Percentiles rank a stretch among this genome's conserved stretches.
phyloP scores from a whole-genome alignment of 345 rosid species.

The Angophora floribunda region DNA sequence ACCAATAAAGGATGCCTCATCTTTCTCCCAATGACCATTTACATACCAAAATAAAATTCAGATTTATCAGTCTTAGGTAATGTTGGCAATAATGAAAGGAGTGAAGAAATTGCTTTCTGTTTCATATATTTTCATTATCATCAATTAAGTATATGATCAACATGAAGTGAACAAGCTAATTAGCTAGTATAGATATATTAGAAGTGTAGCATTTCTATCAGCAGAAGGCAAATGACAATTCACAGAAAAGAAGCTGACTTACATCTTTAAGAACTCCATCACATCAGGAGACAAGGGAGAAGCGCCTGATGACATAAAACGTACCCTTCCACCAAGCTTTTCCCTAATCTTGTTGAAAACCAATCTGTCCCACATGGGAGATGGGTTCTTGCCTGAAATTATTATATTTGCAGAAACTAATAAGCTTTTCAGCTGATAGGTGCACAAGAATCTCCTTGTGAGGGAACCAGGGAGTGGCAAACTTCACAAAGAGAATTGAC shows the following conservation, averaged over 20 bases:
- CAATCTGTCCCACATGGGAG: constrained; percentile 96
- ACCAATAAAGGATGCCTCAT: not conserved
- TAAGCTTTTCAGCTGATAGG: not conserved
- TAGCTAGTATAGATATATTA: not conserved
- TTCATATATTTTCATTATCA: not conserved
- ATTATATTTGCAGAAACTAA: not conserved
- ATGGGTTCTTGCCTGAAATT: constrained; percentile 68
- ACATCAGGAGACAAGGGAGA: constrained; percentile 98
- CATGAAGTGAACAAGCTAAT: not conserved
- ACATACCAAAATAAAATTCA: not conserved
- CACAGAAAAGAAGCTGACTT: constrained; percentile 16
- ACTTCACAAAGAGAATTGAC: not conserved
- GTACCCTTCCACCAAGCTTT: constrained; percentile 92
- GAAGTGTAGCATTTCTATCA: not conserved
- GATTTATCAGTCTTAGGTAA: not conserved
- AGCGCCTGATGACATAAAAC: constrained; percentile 77
- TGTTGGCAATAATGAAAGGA: not conserved
- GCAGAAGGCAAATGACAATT: not conserved
- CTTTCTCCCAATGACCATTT: not conserved
- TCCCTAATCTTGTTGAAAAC: constrained; percentile 91
- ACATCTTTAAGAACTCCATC: constrained; percentile 87
- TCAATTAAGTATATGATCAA: not conserved
- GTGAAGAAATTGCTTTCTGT: not conserved
- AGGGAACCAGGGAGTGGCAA: not conserved
- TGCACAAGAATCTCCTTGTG: not conserved